These are phyloP conservation scores for Ceratocystis papillata DNA, from an alignment of 2,329 filamentous ascomycete species.

Conservation along the genomic window DNA sequence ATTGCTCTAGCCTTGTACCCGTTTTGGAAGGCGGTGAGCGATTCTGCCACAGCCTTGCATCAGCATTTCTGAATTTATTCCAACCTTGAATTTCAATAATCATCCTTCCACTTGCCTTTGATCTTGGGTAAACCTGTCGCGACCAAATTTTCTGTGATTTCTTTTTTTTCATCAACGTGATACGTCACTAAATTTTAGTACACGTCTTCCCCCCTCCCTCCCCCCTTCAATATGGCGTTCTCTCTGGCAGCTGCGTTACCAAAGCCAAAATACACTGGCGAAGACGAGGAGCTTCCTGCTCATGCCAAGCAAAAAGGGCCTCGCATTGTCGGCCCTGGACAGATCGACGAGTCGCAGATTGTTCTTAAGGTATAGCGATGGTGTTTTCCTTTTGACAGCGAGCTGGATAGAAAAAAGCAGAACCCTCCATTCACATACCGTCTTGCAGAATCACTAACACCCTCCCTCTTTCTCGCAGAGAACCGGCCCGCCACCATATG, in stretches of 20 bases:
- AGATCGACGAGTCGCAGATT: conserved; percentile 76
- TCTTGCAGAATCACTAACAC: conserved; percentile 17
- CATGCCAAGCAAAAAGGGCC: conserved; percentile 67
- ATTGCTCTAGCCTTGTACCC: no score
- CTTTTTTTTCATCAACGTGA: not conserved
- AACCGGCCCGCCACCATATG: conserved; percentile 77
- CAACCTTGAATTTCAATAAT: not conserved
- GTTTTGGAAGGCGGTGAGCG: conserved; percentile 15
- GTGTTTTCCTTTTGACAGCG: not conserved
- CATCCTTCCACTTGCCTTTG: no score
- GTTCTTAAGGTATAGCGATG: conserved; percentile 53
- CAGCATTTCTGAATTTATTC: not conserved
- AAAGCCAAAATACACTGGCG: conserved; percentile 81
- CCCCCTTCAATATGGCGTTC: conserved; percentile 41
- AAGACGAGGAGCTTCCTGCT: conserved; percentile 68
- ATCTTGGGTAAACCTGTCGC: no score
- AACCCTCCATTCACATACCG: not conserved
- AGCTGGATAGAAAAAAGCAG: not conserved
- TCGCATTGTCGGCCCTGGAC: conserved; percentile 66
- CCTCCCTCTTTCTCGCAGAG: conserved; percentile 38
- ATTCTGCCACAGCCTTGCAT: conserved; percentile 19
- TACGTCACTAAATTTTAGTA: not conserved
- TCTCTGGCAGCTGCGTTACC: conserved; percentile 72
- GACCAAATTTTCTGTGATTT: not conserved
- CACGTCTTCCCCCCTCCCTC: not conserved